These are phyloP conservation scores for Yamadazyma sp. DNA, from an alignment of 805 yeast species.

Conservation along the genomic window DNA sequence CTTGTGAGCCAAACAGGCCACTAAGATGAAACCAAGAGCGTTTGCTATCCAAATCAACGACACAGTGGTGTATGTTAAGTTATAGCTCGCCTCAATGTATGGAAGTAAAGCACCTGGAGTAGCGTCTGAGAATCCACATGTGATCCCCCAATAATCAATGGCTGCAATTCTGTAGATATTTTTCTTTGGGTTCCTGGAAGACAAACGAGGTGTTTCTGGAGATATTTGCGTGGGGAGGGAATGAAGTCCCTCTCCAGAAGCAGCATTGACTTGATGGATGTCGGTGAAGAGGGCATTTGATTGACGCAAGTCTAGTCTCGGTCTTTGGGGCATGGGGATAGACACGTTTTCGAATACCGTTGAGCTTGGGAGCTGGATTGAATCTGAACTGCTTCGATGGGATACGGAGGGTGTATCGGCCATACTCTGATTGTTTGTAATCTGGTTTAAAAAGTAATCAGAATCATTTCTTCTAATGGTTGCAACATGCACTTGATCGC, in stretches of 20 bases:
- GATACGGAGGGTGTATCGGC: neutral
- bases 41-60: conserved; percentile 59
- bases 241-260: neutral
- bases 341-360: too few species aligned
- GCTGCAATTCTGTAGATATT: conserved; percentile 45
- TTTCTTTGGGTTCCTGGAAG: conserved; percentile 39
- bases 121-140: conserved; percentile 52
- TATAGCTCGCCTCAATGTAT: conserved; percentile 48
- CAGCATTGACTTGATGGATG: conserved; percentile 4
- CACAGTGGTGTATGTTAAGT: conserved; percentile 50
- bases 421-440: neutral
- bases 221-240: conserved; percentile 1
- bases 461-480: conserved; percentile 9
- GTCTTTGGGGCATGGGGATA: conserved; percentile 10
- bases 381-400: too few species aligned
- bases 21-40: conserved; percentile 53
- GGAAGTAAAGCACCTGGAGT: conserved; percentile 64
- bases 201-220: conserved; percentile 17
- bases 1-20: conserved; percentile 50
- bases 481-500: conserved; percentile 7
- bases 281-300: conserved; percentile 15
- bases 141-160: conserved; percentile 39
- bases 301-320: conserved; percentile 10
- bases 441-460: neutral
- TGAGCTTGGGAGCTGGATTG: too few species aligned